Percentiles rank a stretch among this genome's conserved stretches.
Conservation (phyloP, 1,284 basidiomycete species). For the Anthracocystis panici-leucophaei region DNA sequence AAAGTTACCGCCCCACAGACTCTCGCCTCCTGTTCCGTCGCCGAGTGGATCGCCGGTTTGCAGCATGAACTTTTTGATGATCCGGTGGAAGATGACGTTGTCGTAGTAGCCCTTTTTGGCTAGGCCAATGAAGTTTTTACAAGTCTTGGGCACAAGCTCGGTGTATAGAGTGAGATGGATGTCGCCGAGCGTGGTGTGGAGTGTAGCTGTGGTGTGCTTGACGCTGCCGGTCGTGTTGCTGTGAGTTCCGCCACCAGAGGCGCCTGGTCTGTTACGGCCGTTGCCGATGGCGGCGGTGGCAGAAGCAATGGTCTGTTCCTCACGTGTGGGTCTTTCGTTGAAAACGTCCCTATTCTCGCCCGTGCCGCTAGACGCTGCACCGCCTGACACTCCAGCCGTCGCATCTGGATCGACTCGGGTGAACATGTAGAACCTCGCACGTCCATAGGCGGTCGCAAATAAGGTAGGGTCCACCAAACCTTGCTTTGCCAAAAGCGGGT, state of each 20-base stretch:
- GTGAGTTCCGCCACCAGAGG: background rate
- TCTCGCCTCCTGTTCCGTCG: slow-evolving; percentile 93
- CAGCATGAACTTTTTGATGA: slow-evolving; percentile 99
- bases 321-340: slow-evolving; percentile 96
- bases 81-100: slow-evolving; percentile 93
- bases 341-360: slow-evolving; percentile 85
- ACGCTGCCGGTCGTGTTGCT: background rate
- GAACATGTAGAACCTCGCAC: slow-evolving; percentile 96
- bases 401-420: slow-evolving; percentile 79
- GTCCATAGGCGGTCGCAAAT: slow-evolving; percentile 92
- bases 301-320: slow-evolving; percentile 90
- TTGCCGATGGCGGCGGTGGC: slow-evolving; percentile 72
- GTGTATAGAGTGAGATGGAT: slow-evolving; percentile 88
- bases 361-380: slow-evolving; percentile 78
- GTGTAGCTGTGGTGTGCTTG: slow-evolving; percentile 75
- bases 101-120: slow-evolving; percentile 93
- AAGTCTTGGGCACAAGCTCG: slow-evolving; percentile 88
- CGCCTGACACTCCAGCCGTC: slow-evolving; percentile 66
- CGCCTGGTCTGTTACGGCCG: slow-evolving; percentile 12
- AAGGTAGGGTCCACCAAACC: slow-evolving; percentile 88
- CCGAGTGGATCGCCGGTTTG: slow-evolving; percentile 97
- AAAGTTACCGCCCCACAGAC: slow-evolving; percentile 87
- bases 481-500: slow-evolving; percentile 82
- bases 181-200: slow-evolving; percentile 95
- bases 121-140: slow-evolving; percentile 97